Evolutionary conservation across 2,329 filamentous ascomycete genomes (phyloP).

Genomic region (Chaetomiaceae sp.): DNA sequence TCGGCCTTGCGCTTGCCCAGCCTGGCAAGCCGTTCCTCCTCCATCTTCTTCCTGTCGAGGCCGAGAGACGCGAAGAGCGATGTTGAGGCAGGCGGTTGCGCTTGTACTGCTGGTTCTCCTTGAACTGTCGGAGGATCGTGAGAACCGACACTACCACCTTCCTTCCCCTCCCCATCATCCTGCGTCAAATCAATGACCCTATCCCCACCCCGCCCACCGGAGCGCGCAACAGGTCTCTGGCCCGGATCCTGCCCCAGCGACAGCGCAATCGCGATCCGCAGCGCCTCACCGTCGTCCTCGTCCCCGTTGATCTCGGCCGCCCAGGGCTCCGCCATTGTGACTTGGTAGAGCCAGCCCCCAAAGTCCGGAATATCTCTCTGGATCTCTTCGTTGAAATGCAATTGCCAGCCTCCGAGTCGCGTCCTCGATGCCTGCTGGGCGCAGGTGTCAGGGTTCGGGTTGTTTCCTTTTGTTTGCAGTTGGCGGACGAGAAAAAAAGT

Average conservation of each 20-base stretch:
- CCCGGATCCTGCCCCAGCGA: slow-evolving; percentile 41
- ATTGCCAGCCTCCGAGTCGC: not conserved
- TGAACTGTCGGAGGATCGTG: too few species aligned
- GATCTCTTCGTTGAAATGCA: too few species aligned
- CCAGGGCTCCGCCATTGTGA: slow-evolving; percentile 7
- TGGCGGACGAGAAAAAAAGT: too few species aligned
- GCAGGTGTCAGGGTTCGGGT: not conserved
- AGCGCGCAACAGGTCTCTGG: slow-evolving; percentile 18
- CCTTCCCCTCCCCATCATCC: slow-evolving; percentile 10
- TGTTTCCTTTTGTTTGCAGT: not conserved
- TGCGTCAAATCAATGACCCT: slow-evolving; percentile 24
- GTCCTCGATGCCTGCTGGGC: too few species aligned
- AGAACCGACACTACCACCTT: not conserved
- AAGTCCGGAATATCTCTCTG: too few species aligned
- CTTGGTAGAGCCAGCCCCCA: not conserved
- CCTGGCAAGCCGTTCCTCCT: slow-evolving; percentile 73
- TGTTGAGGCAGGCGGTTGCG: slow-evolving; percentile 5
- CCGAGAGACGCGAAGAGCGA: slow-evolving; percentile 41
- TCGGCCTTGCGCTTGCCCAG: slow-evolving; percentile 49
- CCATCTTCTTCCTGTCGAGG: slow-evolving; percentile 78
- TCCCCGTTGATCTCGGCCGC: slow-evolving; percentile 30
- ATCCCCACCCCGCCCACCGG: slow-evolving; percentile 18
- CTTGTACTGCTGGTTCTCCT: slow-evolving; percentile 4
- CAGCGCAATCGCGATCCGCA: slow-evolving; percentile 57
- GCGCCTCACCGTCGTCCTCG: slow-evolving; percentile 53